Base-by-base conservation (phyloP, 1,284 basidiomycete species). In the Heterobasidion occidentale region DNA sequence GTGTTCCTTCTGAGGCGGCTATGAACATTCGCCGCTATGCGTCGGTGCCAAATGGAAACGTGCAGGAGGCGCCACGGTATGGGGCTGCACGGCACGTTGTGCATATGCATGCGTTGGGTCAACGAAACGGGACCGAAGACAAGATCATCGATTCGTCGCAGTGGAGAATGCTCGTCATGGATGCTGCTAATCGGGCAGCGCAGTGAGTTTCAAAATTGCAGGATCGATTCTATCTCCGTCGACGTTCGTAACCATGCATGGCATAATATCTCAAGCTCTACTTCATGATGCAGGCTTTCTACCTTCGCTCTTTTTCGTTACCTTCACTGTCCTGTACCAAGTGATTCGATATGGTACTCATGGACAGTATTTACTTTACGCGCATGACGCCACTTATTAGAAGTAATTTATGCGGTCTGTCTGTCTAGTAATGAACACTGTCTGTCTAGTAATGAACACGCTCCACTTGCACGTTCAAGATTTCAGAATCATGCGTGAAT, bases 141-240 rank as follows among this genome's bases (percentile, higher is more conserved):
- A 46, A 58, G 44, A 46, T 55, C 17, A 42, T 58, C 27, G 58
- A 56, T 48, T 33, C 42, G 20, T 46, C 51, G 15, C 60, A 62
- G 56, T 66, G 64, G 65, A 59, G 52, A 52, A 56, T 50, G 45
- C 55, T 66, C 12, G 64, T 65, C 27, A 48, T 61, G 46, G 58
- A 15, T 47, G 65, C 65, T 7, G 65, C 65, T 2, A 53, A 38
- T 14, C 58, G 58, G 15, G 36, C 14, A 9, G 46, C 45, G 20
- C 27, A 27, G 27, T 60, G 47, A 53, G 27, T n/a, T 36, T 17
- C n/a, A 9, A 15, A 9, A 45, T 52, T n/a, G 27, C 9, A 34
- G 14, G 6, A 15, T 46, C 14, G 9, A 3, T 48, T 17, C 11
- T 48, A 17, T 48, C 19, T 17, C 19, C 6, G 11, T 11, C 27